phyloP scores from a whole-genome alignment of 768 basidiomycete genomes.

The Leccinum barrowsii region DNA sequence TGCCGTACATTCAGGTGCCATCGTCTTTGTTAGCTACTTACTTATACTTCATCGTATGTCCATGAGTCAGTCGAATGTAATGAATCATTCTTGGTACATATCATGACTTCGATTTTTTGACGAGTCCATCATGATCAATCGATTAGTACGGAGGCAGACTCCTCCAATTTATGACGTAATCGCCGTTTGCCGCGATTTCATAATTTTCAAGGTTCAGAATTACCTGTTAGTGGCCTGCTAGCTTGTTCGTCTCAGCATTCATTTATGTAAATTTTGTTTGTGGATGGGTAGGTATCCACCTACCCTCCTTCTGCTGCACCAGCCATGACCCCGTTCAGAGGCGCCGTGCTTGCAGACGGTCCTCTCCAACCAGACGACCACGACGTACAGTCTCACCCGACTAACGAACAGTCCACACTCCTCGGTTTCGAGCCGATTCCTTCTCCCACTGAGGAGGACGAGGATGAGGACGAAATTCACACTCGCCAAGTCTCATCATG shows the following conservation, averaged over 20 bases:
- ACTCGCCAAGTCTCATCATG: slow-evolving; percentile 25
- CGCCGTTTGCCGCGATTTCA: too few species aligned
- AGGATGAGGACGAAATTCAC: slow-evolving; percentile 27
- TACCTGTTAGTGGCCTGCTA: too few species aligned
- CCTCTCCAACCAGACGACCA: slow-evolving; percentile 44
- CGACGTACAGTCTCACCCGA: slow-evolving; percentile 40
- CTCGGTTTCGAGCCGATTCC: slow-evolving; percentile 11
- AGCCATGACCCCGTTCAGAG: slow-evolving; percentile 16
- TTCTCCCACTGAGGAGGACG: slow-evolving; percentile 10
- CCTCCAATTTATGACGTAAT: not conserved
- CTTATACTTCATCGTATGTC: too few species aligned
- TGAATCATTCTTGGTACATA: too few species aligned
- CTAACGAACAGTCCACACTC: slow-evolving; percentile 37
- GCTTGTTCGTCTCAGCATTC: too few species aligned
- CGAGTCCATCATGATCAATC: too few species aligned
- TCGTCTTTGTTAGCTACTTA: too few species aligned
- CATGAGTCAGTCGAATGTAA: too few species aligned
- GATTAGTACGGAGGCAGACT: too few species aligned
- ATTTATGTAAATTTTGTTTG: not conserved
- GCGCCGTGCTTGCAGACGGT: slow-evolving; percentile 9
- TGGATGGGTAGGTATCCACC: too few species aligned
- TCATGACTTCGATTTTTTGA: too few species aligned
- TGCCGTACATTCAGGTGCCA: too few species aligned
- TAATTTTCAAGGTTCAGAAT: slow-evolving; percentile 1
- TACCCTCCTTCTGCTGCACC: not conserved